phyloP scores from a whole-genome alignment of 2,329 filamentous ascomycete genomes.

The Alternaria arbusti region DNA sequence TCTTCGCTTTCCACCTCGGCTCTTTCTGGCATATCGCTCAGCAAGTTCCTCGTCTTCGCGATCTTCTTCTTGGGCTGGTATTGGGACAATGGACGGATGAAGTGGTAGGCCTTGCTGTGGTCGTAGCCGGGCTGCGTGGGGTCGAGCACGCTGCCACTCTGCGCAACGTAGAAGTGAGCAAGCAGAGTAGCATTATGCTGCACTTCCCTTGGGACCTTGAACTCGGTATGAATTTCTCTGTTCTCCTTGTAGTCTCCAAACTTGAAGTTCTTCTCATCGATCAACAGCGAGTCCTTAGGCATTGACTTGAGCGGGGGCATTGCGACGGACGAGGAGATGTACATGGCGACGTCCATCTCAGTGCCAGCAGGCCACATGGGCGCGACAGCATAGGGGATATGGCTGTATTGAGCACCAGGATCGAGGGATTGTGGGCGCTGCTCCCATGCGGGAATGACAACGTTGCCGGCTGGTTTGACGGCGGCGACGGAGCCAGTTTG shows the following conservation, averaged over 20 bases:
- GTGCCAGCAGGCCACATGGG: slow-evolving; percentile 88
- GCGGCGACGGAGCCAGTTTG: slow-evolving; percentile 25
- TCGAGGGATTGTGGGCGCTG: slow-evolving; percentile 54
- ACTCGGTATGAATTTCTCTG: slow-evolving; percentile 76
- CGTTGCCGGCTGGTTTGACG: slow-evolving; percentile 30
- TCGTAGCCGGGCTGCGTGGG: slow-evolving; percentile 76
- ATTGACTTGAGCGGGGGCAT: slow-evolving; percentile 71
- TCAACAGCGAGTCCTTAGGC: slow-evolving; percentile 71
- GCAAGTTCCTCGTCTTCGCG: slow-evolving; percentile 83
- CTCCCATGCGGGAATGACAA: slow-evolving; percentile 46
- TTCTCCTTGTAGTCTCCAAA: slow-evolving; percentile 81
- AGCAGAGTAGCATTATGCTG: slow-evolving; percentile 93
- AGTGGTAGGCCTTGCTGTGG: slow-evolving; percentile 77
- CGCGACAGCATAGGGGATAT: slow-evolving; percentile 73
- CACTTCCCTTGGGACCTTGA: slow-evolving; percentile 77
- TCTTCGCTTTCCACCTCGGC: slow-evolving; percentile 60
- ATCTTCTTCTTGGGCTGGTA: slow-evolving; percentile 91
- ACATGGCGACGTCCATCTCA: slow-evolving; percentile 81
- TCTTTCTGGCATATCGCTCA: slow-evolving; percentile 59
- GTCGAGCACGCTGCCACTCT: slow-evolving; percentile 77
- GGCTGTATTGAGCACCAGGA: slow-evolving; percentile 63
- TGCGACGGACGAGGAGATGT: slow-evolving; percentile 77
- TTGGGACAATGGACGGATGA: slow-evolving; percentile 83
- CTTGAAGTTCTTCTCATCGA: slow-evolving; percentile 80
- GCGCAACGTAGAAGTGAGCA: slow-evolving; percentile 89